Evolutionary conservation across 2,329 filamentous ascomycete species (phyloP), one percentile per base, ranked within the genome.

Genomic region (Fusarium sp.): DNA sequence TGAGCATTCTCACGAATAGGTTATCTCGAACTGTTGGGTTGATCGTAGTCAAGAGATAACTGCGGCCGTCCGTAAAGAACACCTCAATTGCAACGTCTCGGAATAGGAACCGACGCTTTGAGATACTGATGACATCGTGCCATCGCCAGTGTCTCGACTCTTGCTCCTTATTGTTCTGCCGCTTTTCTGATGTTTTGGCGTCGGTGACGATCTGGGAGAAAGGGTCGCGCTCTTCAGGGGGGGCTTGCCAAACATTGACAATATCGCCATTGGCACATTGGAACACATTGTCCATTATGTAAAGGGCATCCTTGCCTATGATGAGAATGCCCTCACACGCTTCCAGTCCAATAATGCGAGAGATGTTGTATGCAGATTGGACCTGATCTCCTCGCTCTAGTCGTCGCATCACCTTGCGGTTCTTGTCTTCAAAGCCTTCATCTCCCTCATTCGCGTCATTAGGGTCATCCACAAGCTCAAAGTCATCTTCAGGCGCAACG

Each of bases 241-340:
- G 93, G 3, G 95, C 96, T 75, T 98, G 93, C 86, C 91, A 94
- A 9, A 97, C 93, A 69, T 97, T 94, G 56, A 99, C 92, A 71
- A 99, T 97, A 73, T 99, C 96, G 11, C 94, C 94, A 70, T 97
- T 95, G 3, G 91, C 88, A 62, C 94, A 88, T 71, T 98, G 94
- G 73, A 99, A 98, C 70, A 97, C 94, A 67, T 95, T 94, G 76
- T 99, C 95, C 76, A 98, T 90, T 66, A 99, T 89, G 72, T 99
- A 99, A 14, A 99, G 83, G 43, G 88, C 90, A 67, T 94, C 90
- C 74, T 96, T 97, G 15, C 95, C 95, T 36, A 98, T 84, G 50
- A 99, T 96, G 31, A 99, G 80, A 37, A 99, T 88, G 8, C 95
- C 95, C 73, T 99, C 96, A 59, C 91, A 92, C 9, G 93, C 93